Evolutionary conservation across 768 basidiomycete genomes (phyloP).

Genomic region (Coprinopsis strossmayeri): DNA sequence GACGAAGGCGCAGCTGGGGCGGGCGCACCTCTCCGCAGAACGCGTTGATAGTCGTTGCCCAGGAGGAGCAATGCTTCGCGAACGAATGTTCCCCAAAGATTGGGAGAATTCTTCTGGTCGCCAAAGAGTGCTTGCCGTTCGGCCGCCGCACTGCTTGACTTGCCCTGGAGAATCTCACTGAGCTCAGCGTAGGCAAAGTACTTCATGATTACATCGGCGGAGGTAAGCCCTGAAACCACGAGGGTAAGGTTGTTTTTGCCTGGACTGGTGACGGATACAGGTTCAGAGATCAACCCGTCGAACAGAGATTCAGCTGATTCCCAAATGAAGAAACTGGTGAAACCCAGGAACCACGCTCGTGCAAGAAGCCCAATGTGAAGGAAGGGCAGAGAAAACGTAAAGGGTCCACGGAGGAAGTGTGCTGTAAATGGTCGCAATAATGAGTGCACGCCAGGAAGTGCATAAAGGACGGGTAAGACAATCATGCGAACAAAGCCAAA

Average conservation of each 20-base stretch:
- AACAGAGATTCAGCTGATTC: constrained; percentile 58
- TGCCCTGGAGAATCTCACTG: constrained; percentile 38
- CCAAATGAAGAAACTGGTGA: constrained; percentile 53
- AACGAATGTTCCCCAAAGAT: constrained; percentile 54
- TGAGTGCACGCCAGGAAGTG: constrained; percentile 43
- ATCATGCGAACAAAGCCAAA: constrained; percentile 43
- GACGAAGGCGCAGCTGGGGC: constrained; percentile 15
- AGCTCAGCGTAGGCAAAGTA: constrained; percentile 68
- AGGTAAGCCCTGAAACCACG: constrained; percentile 59
- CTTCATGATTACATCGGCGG: constrained; percentile 42
- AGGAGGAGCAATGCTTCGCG: constrained; percentile 55
- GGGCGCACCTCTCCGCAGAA: constrained; percentile 53
- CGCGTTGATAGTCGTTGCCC: constrained; percentile 62
- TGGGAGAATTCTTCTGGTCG: constrained; percentile 57
- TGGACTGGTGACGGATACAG: constrained; percentile 3
- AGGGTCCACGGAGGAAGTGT: constrained; percentile 55
- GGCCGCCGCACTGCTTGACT: constrained; percentile 30
- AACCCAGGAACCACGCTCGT: constrained; percentile 43
- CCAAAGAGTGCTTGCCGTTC: constrained; percentile 54
- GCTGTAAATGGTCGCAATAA: constrained; percentile 55
- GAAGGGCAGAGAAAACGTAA: constrained; percentile 46
- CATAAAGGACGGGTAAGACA: constrained; percentile 45
- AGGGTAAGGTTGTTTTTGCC: constrained; percentile 46
- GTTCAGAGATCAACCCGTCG: constrained; percentile 47
- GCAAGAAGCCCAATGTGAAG: constrained; percentile 37